phyloP scores from a whole-genome alignment of 306 rosid species.

The Ochetophila trinervis region DNA sequence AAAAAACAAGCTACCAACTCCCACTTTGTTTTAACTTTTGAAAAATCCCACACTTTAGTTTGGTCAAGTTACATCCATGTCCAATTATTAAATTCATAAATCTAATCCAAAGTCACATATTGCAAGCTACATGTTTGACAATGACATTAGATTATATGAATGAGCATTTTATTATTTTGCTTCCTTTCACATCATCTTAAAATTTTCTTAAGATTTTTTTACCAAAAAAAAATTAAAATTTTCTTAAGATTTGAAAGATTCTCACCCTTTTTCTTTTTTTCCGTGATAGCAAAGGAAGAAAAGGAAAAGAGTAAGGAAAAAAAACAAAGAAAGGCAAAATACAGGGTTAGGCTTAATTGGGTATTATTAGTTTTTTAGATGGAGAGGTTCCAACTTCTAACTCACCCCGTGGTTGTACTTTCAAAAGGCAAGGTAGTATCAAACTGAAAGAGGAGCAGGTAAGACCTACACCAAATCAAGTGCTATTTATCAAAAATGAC shows the following conservation, averaged over 20 bases:
- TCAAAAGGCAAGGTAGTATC: neutral
- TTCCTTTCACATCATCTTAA: conserved; percentile 14
- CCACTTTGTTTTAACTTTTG: conserved; percentile 55
- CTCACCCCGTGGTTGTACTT: neutral
- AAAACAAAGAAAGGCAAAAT: neutral
- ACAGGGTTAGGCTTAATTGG: neutral
- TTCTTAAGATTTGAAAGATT: neutral
- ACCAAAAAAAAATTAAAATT: too few species aligned
- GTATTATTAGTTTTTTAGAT: neutral
- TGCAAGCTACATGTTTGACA: conserved; percentile 9
- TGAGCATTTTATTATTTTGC: conserved; percentile 6
- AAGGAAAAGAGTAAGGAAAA: neutral
- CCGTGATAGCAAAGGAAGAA: neutral
- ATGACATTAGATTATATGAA: conserved; percentile 12
- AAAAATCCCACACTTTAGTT: conserved; percentile 22
- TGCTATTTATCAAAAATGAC: neutral
- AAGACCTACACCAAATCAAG: conserved; percentile 5
- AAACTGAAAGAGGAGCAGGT: conserved; percentile 27
- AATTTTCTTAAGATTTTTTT: too few species aligned
- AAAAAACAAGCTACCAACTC: conserved; percentile 47
- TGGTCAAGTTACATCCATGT: conserved; percentile 14
- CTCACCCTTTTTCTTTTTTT: neutral
- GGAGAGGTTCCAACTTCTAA: conserved; percentile 13
- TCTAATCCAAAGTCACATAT: conserved; percentile 4
- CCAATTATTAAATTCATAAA: neutral